These are phyloP conservation scores for Yamadazyma spencermartinsiae DNA, from an alignment of 1,139 yeast genomes.

Conservation along the genomic window DNA sequence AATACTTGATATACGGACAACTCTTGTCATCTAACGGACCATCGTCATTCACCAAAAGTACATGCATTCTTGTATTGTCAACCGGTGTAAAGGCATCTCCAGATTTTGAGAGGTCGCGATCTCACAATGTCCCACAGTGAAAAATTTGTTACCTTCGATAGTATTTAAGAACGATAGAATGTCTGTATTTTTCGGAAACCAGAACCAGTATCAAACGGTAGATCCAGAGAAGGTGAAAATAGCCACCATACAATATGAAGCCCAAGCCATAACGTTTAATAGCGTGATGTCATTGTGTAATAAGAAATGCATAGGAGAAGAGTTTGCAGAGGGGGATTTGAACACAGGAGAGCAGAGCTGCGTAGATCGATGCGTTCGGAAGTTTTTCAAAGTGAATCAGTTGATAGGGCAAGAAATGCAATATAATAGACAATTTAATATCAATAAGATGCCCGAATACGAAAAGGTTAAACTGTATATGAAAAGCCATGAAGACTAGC, in stretches of 20 bases:
- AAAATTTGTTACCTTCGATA: too few species aligned
- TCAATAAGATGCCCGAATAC: slow-evolving; percentile 41
- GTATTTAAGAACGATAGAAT: slow-evolving; percentile 39
- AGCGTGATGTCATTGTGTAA: slow-evolving; percentile 58
- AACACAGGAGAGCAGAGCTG: slow-evolving; percentile 77
- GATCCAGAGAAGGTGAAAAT: slow-evolving; percentile 66
- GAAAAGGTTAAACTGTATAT: slow-evolving; percentile 21
- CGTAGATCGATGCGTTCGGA: slow-evolving; percentile 74
- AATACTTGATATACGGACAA: slow-evolving; percentile 85
- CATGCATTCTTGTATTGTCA: slow-evolving; percentile 31
- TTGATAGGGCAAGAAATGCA: slow-evolving; percentile 54
- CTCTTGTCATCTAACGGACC: slow-evolving; percentile 82
- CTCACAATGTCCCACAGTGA: too few species aligned
- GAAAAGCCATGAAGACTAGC: slow-evolving; percentile 1
- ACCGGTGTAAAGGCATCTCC: too few species aligned
- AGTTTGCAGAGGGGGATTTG: slow-evolving; percentile 78
- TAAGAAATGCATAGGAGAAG: slow-evolving; percentile 68
- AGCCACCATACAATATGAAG: slow-evolving; percentile 77
- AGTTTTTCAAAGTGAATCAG: slow-evolving; percentile 66
- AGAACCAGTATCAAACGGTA: slow-evolving; percentile 50
- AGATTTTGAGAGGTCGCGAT: background rate
- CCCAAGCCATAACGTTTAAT: slow-evolving; percentile 68
- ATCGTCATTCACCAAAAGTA: slow-evolving; percentile 82
- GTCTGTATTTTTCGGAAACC: slow-evolving; percentile 61
- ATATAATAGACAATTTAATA: slow-evolving; percentile 31